These are phyloP conservation scores for Fusarium siculi DNA, from an alignment of 2,329 filamentous ascomycete species.

Conservation along the genomic window DNA sequence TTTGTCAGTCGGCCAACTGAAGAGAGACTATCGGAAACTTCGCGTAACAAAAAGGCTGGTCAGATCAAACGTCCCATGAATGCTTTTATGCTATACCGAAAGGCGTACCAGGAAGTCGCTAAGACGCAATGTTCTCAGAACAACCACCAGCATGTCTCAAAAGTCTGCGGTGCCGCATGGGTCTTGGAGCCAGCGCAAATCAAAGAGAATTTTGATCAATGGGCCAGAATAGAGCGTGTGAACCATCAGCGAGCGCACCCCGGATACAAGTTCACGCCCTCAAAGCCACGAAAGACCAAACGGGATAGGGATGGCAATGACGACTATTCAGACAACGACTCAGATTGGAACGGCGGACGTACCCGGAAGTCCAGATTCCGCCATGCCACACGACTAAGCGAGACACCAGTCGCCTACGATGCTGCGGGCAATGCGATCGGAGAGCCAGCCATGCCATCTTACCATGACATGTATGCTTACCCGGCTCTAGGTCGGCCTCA, in stretches of 20 bases:
- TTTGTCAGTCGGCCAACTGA: slow-evolving; percentile 80
- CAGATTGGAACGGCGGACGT: slow-evolving; percentile 34
- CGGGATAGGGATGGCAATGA: slow-evolving; percentile 47
- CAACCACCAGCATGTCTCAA: slow-evolving; percentile 93
- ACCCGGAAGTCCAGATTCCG: slow-evolving; percentile 19
- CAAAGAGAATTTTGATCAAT: slow-evolving; percentile 78
- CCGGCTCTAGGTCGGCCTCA: slow-evolving; percentile 19
- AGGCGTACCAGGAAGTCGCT: slow-evolving; percentile 87
- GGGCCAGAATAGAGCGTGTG: slow-evolving; percentile 81
- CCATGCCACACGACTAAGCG: slow-evolving; percentile 32
- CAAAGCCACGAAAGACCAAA: slow-evolving; percentile 65
- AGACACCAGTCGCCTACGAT: slow-evolving; percentile 32
- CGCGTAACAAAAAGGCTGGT: slow-evolving; percentile 71
- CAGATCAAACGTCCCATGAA: slow-evolving; percentile 96
- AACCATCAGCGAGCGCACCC: slow-evolving; percentile 90
- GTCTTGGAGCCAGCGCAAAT: slow-evolving; percentile 79
- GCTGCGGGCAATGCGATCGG: slow-evolving; percentile 1
- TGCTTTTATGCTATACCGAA: slow-evolving; percentile 97
- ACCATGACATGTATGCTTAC: slow-evolving; percentile 28
- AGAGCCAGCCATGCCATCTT: slow-evolving; percentile 9
- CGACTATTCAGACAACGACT: slow-evolving; percentile 36
- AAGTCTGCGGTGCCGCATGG: slow-evolving; percentile 89
- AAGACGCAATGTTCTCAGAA: slow-evolving; percentile 85
- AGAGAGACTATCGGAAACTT: slow-evolving; percentile 73
- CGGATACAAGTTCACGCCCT: slow-evolving; percentile 92